These are phyloP conservation scores for Borovskyia barvae DNA, from an alignment of 208 protist genomes.

Conservation along the genomic window DNA sequence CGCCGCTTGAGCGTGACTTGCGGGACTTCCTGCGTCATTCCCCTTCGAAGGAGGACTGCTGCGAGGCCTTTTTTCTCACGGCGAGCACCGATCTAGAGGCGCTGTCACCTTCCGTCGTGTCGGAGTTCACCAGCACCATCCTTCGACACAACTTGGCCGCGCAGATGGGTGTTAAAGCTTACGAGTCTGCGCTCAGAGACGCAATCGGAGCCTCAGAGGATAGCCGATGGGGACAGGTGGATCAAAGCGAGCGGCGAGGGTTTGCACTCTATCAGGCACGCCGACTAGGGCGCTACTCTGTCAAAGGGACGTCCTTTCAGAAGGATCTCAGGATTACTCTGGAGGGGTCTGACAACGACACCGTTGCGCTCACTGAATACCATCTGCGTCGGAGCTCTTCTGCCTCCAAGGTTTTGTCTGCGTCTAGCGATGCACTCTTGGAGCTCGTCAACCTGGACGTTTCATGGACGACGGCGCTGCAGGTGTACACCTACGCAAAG, in stretches of 20 bases:
- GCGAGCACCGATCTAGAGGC: slow-evolving; percentile 18
- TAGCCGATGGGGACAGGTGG: slow-evolving; percentile 46
- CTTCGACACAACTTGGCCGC: slow-evolving; percentile 43
- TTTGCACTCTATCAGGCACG: slow-evolving; percentile 54
- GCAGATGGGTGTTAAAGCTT: slow-evolving; percentile 35
- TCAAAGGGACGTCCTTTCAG: slow-evolving; percentile 49
- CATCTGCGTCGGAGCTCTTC: slow-evolving; percentile 37
- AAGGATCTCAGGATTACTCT: slow-evolving; percentile 44
- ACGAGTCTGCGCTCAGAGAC: slow-evolving; percentile 45
- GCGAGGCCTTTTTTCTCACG: slow-evolving; percentile 48
- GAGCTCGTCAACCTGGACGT: slow-evolving; percentile 78
- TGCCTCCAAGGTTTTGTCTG: slow-evolving; percentile 20
- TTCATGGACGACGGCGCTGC: slow-evolving; percentile 60
- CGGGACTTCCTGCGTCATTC: slow-evolving; percentile 22
- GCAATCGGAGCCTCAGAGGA: slow-evolving; percentile 25
- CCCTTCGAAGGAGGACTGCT: slow-evolving; percentile 32
- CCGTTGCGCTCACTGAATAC: slow-evolving; percentile 49
- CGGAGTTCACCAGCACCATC: slow-evolving; percentile 32
- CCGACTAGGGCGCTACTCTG: slow-evolving; percentile 44
- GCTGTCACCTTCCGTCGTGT: slow-evolving; percentile 22
- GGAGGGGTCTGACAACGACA: slow-evolving; percentile 70
- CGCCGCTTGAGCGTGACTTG: slow-evolving; percentile 24
- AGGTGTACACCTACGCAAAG: slow-evolving; percentile 37
- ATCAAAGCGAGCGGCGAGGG: slow-evolving; percentile 35
- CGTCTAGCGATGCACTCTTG: slow-evolving; percentile 30